phyloP scores from a whole-genome alignment of 768 basidiomycete genomes.

The Artomyces pyxidatus region DNA sequence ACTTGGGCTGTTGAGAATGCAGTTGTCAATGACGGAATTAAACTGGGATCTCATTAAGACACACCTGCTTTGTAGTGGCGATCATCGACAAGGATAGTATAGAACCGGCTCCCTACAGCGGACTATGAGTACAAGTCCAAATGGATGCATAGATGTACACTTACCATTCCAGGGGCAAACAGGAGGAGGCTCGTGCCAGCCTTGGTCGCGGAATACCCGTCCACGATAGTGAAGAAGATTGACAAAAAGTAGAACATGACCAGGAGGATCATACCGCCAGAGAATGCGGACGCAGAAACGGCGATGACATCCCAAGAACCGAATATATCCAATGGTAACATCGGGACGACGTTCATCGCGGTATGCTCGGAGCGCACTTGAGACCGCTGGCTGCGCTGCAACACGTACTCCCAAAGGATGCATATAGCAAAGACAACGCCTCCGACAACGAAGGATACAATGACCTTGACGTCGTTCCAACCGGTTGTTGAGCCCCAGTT shows the following conservation, averaged over 20 bases:
- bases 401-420: slow-evolving; percentile 35
- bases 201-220: slow-evolving; percentile 29
- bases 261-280: slow-evolving; percentile 40
- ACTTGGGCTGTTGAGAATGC: slow-evolving; percentile 27
- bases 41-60: neutral
- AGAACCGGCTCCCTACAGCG: slow-evolving; percentile 34
- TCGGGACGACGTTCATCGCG: slow-evolving; percentile 28
- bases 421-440: slow-evolving; percentile 31
- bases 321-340: slow-evolving; percentile 41
- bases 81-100: slow-evolving; percentile 28
- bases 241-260: slow-evolving; percentile 49
- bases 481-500: slow-evolving; percentile 40
- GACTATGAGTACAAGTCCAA: neutral
- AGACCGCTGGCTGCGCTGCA: slow-evolving; percentile 22
- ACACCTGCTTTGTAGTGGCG: slow-evolving; percentile 29
- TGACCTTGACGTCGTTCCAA: slow-evolving; percentile 38
- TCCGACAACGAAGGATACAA: slow-evolving; percentile 40
- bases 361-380: neutral
- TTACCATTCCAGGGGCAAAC: slow-evolving; percentile 41
- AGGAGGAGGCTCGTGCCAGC: slow-evolving; percentile 43
- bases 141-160: slow-evolving; percentile 3
- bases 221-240: slow-evolving; percentile 41
- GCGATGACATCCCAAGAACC: slow-evolving; percentile 33
- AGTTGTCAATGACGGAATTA: neutral
- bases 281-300: slow-evolving; percentile 30